Percentiles rank a stretch among this genome's conserved stretches.
phyloP scores from a whole-genome alignment of 176 grass and related monocot genomes.

The Zea mays region Zm-B73-REFERENCE-NAM-5.0 NC_050102.1:179111501-179112000 shows the following conservation, averaged over 20 bases:
- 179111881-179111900: neutral
- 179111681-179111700: neutral
- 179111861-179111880: neutral
- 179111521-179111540: neutral
- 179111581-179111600: neutral
- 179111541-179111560: neutral
- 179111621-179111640: neutral
- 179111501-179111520: neutral
- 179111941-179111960: neutral
- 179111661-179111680: neutral
- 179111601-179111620: neutral
- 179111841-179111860: neutral
- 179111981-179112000: neutral
- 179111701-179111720: neutral
- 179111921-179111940: neutral
- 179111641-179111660: neutral
- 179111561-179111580: neutral
- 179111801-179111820: neutral
- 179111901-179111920: neutral
- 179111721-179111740: neutral
- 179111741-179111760: neutral
- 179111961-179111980: too few relatives aligned
- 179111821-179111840: neutral
- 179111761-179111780: neutral
- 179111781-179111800: neutral